A percentile compares a stretch with the other conserved stretches of the same genome.
phyloP scores from a whole-genome alignment of 2,329 filamentous ascomycete species.

The Apiospora marii region DNA sequence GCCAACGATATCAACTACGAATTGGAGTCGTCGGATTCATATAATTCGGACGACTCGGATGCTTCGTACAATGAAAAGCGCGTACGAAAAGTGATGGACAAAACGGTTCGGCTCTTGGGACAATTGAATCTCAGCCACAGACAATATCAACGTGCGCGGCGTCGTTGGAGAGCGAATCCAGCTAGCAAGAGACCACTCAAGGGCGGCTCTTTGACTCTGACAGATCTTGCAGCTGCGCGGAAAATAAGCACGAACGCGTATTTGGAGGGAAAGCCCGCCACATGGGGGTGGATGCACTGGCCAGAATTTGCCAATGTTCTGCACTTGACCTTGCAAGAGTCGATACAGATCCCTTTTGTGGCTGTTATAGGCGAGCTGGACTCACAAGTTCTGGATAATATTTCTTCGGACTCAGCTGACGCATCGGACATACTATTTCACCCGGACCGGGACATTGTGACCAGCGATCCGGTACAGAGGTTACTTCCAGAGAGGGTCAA shows the following conservation, averaged over 20 bases:
- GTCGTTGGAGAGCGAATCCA: background rate
- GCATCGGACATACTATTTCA: background rate
- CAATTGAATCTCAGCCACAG: background rate
- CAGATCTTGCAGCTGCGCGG: background rate
- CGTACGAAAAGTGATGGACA: background rate
- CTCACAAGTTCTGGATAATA: background rate
- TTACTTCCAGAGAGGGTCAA: background rate
- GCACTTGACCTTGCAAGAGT: background rate
- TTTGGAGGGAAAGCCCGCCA: background rate
- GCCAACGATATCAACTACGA: background rate
- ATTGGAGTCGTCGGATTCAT: background rate
- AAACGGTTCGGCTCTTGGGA: background rate
- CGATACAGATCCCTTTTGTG: background rate
- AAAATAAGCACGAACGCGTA: background rate
- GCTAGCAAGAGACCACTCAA: background rate
- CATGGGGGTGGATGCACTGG: background rate
- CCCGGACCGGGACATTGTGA: background rate
- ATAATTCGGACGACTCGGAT: background rate
- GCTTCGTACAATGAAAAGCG: background rate
- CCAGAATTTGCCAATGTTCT: background rate
- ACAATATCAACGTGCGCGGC: background rate
- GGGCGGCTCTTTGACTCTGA: background rate
- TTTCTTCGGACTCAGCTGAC: background rate
- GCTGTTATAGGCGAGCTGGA: background rate
- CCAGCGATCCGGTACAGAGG: background rate